Evolutionary conservation across 768 basidiomycete species (phyloP).

Genomic region (Boletus coccyginus): DNA sequence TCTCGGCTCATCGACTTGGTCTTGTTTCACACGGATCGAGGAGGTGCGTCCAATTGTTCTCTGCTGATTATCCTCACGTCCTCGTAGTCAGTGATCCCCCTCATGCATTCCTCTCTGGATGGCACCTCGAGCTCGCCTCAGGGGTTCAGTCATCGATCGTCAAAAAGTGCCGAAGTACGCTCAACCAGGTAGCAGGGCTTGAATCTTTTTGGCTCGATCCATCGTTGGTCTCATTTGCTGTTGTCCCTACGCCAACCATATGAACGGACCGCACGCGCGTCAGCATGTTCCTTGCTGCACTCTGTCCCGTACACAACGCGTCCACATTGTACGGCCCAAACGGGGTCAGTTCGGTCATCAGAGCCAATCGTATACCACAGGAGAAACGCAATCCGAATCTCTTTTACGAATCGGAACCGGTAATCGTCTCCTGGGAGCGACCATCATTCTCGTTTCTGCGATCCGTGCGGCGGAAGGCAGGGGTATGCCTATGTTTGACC

Average conservation of each 20-base stretch:
- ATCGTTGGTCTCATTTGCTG: not conserved
- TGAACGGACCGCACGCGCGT: not conserved
- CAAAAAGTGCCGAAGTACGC: not conserved
- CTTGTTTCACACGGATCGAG: constrained; percentile 4
- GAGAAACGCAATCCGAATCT: not conserved
- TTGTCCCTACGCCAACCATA: not conserved
- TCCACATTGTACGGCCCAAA: not conserved
- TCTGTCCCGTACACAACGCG: not conserved
- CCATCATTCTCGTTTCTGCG: not conserved
- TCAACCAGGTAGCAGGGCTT: not conserved
- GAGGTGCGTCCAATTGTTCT: not conserved
- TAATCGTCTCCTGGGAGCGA: not conserved
- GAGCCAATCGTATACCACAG: not conserved
- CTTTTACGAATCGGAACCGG: constrained; percentile 15
- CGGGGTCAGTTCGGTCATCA: not conserved
- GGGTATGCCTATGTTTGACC: constrained; percentile 6
- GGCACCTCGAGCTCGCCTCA: not conserved
- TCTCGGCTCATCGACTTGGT: not conserved
- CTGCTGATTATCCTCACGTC: not conserved
- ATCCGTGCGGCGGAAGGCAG: constrained; percentile 7
- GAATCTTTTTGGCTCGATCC: not conserved
- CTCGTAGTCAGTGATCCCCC: constrained; percentile 2
- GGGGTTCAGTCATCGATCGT: not conserved
- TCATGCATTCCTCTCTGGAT: not conserved
- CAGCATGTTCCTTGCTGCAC: not conserved